A percentile compares a stretch with the other conserved stretches of the same genome.
phyloP scores from a whole-genome alignment of 306 rosid genomes.

The Castanopsis chinensis region DNA sequence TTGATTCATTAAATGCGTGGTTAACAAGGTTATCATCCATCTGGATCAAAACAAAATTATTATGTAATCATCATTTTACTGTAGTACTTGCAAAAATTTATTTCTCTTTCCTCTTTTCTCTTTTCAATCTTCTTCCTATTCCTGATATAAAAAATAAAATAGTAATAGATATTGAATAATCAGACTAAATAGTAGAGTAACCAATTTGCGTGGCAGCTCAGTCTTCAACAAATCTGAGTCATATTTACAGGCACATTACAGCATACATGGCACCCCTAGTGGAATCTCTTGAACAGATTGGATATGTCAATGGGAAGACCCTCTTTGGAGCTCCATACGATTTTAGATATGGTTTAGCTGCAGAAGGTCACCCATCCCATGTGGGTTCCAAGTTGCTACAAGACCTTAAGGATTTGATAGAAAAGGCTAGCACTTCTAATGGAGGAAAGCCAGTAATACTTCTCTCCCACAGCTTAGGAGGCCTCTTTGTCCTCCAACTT shows the following conservation, averaged over 20 bases:
- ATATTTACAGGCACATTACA: slow-evolving; percentile 45
- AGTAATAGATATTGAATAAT: not conserved
- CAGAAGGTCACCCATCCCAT: slow-evolving; percentile 57
- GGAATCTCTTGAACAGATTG: slow-evolving; percentile 54
- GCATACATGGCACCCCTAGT: slow-evolving; percentile 71
- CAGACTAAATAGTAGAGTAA: not conserved
- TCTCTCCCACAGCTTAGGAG: slow-evolving; percentile 82
- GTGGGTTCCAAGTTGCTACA: slow-evolving; percentile 76
- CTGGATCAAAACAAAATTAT: not conserved
- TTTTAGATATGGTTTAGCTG: slow-evolving; percentile 84
- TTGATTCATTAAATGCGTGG: not conserved
- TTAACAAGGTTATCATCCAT: not conserved
- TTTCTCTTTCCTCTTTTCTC: no score
- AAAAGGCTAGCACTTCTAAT: slow-evolving; percentile 62
- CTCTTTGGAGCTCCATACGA: slow-evolving; percentile 94
- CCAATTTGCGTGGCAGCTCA: not conserved
- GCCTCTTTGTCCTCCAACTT: slow-evolving; percentile 64
- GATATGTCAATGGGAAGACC: slow-evolving; percentile 59
- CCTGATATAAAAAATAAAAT: no score
- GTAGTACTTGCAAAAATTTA: no score
- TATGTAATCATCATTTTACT: not conserved
- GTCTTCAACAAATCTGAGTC: not conserved
- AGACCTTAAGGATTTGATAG: slow-evolving; percentile 67
- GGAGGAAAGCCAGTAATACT: slow-evolving; percentile 73
- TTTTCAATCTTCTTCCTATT: no score